Evolutionary conservation across 371 early-diverging fungal genomes (phyloP).

Genomic region (Rhizomucor miehei): DNA sequence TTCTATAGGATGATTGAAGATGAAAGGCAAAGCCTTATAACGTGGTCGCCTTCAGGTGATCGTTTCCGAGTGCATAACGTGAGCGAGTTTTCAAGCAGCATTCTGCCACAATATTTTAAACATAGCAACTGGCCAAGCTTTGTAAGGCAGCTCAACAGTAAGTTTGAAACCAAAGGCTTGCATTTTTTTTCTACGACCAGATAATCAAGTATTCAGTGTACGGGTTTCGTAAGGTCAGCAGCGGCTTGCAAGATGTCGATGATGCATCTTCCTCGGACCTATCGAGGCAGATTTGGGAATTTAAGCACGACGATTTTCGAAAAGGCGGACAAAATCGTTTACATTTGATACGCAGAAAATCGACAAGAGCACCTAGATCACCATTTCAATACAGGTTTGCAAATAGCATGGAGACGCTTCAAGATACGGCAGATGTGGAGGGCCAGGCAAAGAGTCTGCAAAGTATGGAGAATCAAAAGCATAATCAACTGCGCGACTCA

Average conservation of each 20-base stretch:
- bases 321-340: not conserved
- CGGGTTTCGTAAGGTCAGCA: constrained; percentile 2
- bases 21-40: not conserved
- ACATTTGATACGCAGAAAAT: not conserved
- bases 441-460: not conserved
- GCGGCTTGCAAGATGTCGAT: not conserved
- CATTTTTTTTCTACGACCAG: no score
- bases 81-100: constrained; percentile 2
- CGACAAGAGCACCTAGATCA: not conserved
- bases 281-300: not conserved
- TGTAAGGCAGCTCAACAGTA: constrained; percentile 6
- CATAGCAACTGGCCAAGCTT: constrained; percentile 5
- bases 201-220: constrained; percentile 5
- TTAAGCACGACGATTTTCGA: not conserved
- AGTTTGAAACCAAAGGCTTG: no score
- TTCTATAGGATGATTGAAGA: not conserved
- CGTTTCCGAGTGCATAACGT: not conserved
- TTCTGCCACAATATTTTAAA: constrained; percentile 4
- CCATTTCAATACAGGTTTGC: not conserved
- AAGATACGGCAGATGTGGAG: not conserved
- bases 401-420: not conserved
- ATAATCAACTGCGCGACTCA: not conserved
- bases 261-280: not conserved
- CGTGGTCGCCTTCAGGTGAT: constrained; percentile 4
- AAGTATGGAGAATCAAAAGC: not conserved